Percentiles rank a stretch among this genome's conserved stretches.
These are phyloP conservation scores for Taphrina communis DNA, from an alignment of 1,139 yeast genomes.

Conservation along the genomic window DNA sequence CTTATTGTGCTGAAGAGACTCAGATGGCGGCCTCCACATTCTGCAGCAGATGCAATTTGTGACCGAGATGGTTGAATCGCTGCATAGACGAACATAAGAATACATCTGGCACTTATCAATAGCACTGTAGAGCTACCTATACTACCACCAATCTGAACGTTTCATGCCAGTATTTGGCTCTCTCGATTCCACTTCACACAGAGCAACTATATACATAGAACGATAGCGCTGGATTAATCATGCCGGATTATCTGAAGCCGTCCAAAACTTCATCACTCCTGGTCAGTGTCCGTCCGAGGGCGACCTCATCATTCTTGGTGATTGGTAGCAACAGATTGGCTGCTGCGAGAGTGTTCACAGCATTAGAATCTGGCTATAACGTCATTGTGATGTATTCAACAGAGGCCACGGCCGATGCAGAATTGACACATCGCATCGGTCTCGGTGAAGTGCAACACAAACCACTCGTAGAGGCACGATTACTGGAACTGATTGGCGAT, in stretches of 20 bases:
- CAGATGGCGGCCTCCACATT: too few relatives aligned
- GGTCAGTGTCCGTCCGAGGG: slow-evolving; percentile 18
- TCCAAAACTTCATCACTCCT: slow-evolving; percentile 6
- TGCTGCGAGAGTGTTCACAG: slow-evolving; percentile 24
- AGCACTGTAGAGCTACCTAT: too few relatives aligned
- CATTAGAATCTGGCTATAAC: slow-evolving; percentile 21
- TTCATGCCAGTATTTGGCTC: too few relatives aligned
- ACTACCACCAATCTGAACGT: too few relatives aligned
- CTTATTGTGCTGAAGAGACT: too few relatives aligned
- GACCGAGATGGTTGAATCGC: too few relatives aligned
- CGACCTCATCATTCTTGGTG: slow-evolving; percentile 20
- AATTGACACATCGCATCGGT: slow-evolving; percentile 16
- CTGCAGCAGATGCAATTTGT: too few relatives aligned
- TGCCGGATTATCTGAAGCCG: slow-evolving; percentile 20
- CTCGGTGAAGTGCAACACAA: slow-evolving; percentile 17
- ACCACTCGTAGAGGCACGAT: background rate
- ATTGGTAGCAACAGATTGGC: slow-evolving; percentile 36
- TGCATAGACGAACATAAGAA: too few relatives aligned
- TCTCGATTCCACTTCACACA: too few relatives aligned
- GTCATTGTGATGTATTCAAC: slow-evolving; percentile 18
- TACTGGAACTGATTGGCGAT: background rate
- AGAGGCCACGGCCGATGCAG: slow-evolving; percentile 11
- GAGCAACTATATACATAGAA: too few relatives aligned
- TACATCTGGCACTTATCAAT: too few relatives aligned
- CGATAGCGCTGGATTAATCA: background rate